These are phyloP conservation scores for Gnomoniopsis smithogilvyi DNA, from an alignment of 2,329 filamentous ascomycete genomes.

Conservation along the genomic window DNA sequence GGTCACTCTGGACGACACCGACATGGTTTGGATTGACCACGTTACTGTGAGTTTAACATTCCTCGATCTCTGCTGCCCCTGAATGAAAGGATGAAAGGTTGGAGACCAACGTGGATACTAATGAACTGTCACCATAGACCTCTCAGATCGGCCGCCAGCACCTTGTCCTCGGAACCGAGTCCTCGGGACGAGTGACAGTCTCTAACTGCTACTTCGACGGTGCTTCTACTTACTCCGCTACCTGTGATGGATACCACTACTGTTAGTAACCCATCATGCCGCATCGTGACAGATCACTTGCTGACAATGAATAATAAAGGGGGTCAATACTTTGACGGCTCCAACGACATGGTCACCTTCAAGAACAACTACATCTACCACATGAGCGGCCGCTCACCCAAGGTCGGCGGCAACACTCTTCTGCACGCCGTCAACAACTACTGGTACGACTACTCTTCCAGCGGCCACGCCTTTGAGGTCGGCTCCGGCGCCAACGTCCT, in stretches of 20 bases:
- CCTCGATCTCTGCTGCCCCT: no score
- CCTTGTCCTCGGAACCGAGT: constrained; percentile 20
- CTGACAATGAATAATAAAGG: no score
- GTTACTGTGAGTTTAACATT: constrained; percentile 11
- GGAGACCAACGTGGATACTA: background rate
- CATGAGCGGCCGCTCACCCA: constrained; percentile 54
- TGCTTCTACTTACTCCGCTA: constrained; percentile 50
- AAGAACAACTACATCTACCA: constrained; percentile 61
- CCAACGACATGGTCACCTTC: constrained; percentile 52
- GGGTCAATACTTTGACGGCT: constrained; percentile 54
- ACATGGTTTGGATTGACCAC: constrained; percentile 18
- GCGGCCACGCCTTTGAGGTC: constrained; percentile 55
- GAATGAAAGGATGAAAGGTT: no score
- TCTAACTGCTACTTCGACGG: constrained; percentile 61
- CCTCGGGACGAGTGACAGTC: constrained; percentile 50
- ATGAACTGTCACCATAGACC: constrained; percentile 40
- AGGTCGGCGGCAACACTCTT: constrained; percentile 53
- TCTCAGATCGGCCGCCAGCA: constrained; percentile 59
- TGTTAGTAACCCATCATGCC: constrained; percentile 32
- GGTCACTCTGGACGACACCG: constrained; percentile 45
- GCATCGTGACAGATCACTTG: no score
- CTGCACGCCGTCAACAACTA: constrained; percentile 63
- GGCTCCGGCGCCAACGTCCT: constrained; percentile 42
- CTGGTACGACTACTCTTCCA: constrained; percentile 45
- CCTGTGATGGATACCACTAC: constrained; percentile 58